phyloP scores from a whole-genome alignment of 495 filamentous ascomycete species.

The Elasticomyces elasticus region DNA sequence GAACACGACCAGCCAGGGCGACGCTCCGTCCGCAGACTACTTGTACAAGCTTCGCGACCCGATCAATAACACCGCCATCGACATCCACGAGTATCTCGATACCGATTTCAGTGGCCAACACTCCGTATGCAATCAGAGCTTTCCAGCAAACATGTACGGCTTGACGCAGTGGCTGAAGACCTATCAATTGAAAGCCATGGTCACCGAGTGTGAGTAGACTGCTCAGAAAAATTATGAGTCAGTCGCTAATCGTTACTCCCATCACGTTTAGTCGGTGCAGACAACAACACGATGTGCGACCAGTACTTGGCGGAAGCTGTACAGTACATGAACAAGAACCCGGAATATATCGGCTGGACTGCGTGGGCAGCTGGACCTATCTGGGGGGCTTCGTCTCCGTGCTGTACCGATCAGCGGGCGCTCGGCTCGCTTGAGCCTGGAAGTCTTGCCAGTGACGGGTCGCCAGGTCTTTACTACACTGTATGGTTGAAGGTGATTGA shows the following conservation, averaged over 20 bases:
- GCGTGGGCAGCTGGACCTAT: slow-evolving; percentile 26
- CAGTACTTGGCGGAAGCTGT: slow-evolving; percentile 2
- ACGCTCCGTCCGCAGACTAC: slow-evolving; percentile 17
- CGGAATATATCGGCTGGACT: slow-evolving; percentile 25
- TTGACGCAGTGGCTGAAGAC: slow-evolving; percentile 21
- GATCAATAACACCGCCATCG: slow-evolving; percentile 24
- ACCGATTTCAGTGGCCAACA: slow-evolving; percentile 25
- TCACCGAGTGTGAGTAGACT: too few relatives aligned
- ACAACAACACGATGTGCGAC: slow-evolving; percentile 11
- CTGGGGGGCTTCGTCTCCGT: slow-evolving; percentile 20
- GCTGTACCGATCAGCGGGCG: not conserved
- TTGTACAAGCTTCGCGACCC: slow-evolving; percentile 22
- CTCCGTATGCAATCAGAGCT: slow-evolving; percentile 15
- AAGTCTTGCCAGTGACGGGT: not conserved
- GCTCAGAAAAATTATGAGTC: too few relatives aligned
- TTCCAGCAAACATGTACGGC: slow-evolving; percentile 18
- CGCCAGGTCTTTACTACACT: slow-evolving; percentile 5
- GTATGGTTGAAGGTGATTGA: slow-evolving; percentile 1
- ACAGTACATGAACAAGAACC: slow-evolving; percentile 2
- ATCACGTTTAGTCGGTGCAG: too few relatives aligned
- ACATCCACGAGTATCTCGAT: slow-evolving; percentile 29
- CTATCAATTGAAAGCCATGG: slow-evolving; percentile 24
- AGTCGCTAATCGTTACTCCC: too few relatives aligned
- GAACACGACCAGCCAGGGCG: slow-evolving; percentile 15
- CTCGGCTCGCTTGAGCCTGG: slow-evolving; percentile 5